phyloP scores from a whole-genome alignment of 2,329 filamentous ascomycete genomes.

The Fusarium cyanostomum region DNA sequence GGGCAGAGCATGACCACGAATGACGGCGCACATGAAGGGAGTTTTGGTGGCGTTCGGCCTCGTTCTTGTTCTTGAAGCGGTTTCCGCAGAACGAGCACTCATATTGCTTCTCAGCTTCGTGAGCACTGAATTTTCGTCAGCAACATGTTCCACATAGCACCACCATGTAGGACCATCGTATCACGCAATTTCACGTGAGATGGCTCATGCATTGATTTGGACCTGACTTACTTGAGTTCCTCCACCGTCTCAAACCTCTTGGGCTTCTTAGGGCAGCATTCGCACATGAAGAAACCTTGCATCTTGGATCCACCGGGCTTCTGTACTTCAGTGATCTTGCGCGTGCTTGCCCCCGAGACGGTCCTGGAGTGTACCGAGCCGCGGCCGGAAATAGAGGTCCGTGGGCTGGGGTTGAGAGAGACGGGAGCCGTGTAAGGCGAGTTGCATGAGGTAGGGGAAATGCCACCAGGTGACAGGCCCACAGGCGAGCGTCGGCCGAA shows the following conservation, averaged over 20 bases:
- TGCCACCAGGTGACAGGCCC: constrained; percentile 56
- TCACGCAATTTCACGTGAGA: constrained; percentile 10
- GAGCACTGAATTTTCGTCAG: constrained; percentile 65
- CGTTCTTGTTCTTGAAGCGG: constrained; percentile 99
- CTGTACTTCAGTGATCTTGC: constrained; percentile 61
- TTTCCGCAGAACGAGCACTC: constrained; percentile 92
- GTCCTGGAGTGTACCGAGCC: constrained; percentile 56
- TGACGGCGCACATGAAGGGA: constrained; percentile 91
- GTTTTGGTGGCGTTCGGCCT: constrained; percentile 95
- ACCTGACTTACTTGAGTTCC: constrained; percentile 71
- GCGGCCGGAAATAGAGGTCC: constrained; percentile 55
- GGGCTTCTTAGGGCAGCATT: constrained; percentile 36
- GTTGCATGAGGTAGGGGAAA: constrained; percentile 60
- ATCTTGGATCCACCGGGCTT: constrained; percentile 60
- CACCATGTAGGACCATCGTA: not conserved
- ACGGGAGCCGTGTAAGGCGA: constrained; percentile 61
- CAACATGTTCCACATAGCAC: constrained; percentile 12
- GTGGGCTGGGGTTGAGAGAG: constrained; percentile 60
- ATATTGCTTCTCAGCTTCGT: constrained; percentile 97
- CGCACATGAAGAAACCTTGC: constrained; percentile 53
- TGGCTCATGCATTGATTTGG: constrained; percentile 6
- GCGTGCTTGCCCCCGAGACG: constrained; percentile 59
- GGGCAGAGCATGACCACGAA: constrained; percentile 95
- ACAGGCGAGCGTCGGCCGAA: constrained; percentile 59
- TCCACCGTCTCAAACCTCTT: constrained; percentile 36